Base-by-base conservation (phyloP, 2,329 filamentous ascomycete species). In the Blumeriella jaapii region DNA sequence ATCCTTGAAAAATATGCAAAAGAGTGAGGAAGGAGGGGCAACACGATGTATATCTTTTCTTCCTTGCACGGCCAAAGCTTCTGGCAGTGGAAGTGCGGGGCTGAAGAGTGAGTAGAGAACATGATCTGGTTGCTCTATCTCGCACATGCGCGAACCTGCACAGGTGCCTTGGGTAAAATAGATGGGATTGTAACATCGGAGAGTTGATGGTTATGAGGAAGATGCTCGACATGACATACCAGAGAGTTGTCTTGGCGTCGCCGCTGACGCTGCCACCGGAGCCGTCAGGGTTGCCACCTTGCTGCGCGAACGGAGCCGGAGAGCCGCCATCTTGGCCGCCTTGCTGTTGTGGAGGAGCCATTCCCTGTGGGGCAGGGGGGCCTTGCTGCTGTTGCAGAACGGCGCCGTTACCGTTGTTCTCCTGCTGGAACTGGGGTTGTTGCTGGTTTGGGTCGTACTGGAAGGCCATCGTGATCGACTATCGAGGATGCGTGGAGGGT, bases 381-480 rank as follows among this genome's bases (percentile, higher is more conserved):
- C 69, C 45, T 63, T 47, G 65, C 10, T 39, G 59, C 49, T 66
- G 65, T 46, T 46, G n/a, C n/a, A n/a, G 47, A 40, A 45, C 45
- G 28, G 45, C 45, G 38, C 49, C 45, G 38, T 49, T 45, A 26
- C 44, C 44, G 59, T 59, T 44, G 16, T 47, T 49, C 42, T 67
- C 67, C 46, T 63, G 62, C 36, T 62, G 67, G 57, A 71, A 71
- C 46, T 67, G 63, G 46, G 61, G 60, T 49, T 70, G 69, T 57
- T 70, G 69, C 57, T 74, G 73, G 56, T 72, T 76, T 46, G 68
- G 64, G 52, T 78, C 73, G 58, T 73, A 73, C 44, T 71, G 69
- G 63, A 76, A 79, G 56, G 72, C 76, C 76, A 80, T 80, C 39
- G 47, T 69, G 57, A 27, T 8, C 5, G 31, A 17, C 20, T 27